phyloP scores from a whole-genome alignment of 257 asterid species.

The Nemophila menziesii region DNA sequence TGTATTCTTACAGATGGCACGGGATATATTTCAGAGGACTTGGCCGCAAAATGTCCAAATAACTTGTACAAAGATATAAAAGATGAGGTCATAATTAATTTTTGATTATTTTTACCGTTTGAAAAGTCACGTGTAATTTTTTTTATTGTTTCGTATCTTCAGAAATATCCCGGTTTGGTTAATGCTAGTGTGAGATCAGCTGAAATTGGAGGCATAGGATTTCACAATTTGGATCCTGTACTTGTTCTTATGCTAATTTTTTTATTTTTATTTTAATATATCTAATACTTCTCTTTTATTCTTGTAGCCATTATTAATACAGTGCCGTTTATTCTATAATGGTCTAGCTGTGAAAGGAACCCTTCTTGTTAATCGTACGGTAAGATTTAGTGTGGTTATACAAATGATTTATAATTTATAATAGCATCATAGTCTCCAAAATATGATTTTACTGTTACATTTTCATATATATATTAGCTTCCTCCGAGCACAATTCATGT shows the following conservation, averaged over 20 bases:
- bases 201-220: conserved; percentile 19
- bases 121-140: background rate
- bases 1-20: conserved; percentile 80
- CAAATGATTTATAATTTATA: too few species aligned
- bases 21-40: conserved; percentile 69
- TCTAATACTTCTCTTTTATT: conserved; percentile 5
- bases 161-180: conserved; percentile 8
- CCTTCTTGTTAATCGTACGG: conserved; percentile 65
- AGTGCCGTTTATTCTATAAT: conserved; percentile 59
- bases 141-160: conserved; percentile 1
- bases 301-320: conserved; percentile 72
- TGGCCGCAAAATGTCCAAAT: conserved; percentile 58
- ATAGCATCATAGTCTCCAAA: too few species aligned
- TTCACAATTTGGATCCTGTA: conserved; percentile 41
- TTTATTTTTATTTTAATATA: background rate
- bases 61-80: conserved; percentile 26
- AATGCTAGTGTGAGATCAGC: conserved; percentile 16
- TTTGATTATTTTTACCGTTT: background rate
- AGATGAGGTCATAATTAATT: conserved; percentile 29
- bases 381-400: too few species aligned
- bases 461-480: conserved; percentile 32
- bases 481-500: conserved; percentile 51
- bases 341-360: conserved; percentile 90
- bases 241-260: conserved; percentile 4
- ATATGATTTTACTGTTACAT: too few species aligned